These are phyloP conservation scores for Rhynchospora tenuis DNA, from an alignment of 176 grass and related monocot genomes.

Conservation along the genomic window DNA sequence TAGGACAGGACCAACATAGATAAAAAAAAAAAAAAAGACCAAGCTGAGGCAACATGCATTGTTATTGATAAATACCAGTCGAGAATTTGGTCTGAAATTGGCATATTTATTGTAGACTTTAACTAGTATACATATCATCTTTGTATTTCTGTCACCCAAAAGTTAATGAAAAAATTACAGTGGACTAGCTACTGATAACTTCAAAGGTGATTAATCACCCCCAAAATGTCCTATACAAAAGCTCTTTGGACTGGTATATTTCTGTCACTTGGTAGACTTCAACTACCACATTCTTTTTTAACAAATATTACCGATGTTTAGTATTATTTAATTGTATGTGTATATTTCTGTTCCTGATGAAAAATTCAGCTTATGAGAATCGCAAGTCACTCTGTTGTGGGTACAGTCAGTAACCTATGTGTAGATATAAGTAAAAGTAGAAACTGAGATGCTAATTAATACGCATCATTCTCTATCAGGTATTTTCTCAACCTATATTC, in stretches of 20 bases:
- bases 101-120: neutral
- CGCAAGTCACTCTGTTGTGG: neutral
- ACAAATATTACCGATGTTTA: neutral
- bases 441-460: neutral
- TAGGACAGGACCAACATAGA: neutral
- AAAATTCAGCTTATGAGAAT: neutral
- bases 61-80: neutral
- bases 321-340: neutral
- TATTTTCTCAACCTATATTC: slow-evolving; percentile 74
- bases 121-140: neutral
- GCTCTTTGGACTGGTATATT: neutral
- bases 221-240: neutral
- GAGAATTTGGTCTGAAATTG: neutral
- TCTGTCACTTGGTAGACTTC: too few species aligned
- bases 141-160: neutral
- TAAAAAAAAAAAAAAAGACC: neutral
- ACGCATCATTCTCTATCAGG: slow-evolving; percentile 14
- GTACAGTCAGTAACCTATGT: neutral
- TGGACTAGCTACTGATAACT: neutral
- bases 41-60: neutral
- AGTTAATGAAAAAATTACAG: neutral
- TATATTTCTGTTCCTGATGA: neutral
- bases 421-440: neutral
- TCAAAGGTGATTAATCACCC: neutral
- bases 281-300: neutral